phyloP scores from a whole-genome alignment of 1,284 basidiomycete genomes.

The Phellinidium pouzarii region DNA sequence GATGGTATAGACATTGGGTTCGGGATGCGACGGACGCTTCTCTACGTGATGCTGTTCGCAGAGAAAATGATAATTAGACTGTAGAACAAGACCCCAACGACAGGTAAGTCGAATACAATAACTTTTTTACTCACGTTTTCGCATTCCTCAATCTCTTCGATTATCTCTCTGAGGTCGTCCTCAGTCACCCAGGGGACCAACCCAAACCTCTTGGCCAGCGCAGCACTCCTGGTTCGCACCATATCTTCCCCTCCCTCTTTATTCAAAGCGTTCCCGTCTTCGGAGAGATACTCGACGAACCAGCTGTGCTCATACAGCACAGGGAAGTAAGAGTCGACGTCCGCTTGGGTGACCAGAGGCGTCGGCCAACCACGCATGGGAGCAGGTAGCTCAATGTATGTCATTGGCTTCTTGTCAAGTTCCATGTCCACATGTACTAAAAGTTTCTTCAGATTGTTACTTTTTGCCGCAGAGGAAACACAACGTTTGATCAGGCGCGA shows the following conservation, averaged over 20 bases:
- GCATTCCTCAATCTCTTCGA: slow-evolving; percentile 19
- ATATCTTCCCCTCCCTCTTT: background rate
- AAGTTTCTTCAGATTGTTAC: no score
- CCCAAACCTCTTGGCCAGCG: background rate
- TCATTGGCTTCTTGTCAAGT: no score
- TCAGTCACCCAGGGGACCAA: background rate
- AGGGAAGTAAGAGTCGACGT: slow-evolving; percentile 28
- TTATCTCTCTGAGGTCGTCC: background rate
- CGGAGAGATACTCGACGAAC: slow-evolving; percentile 22
- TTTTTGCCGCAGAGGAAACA: no score
- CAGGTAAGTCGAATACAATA: background rate
- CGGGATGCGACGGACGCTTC: slow-evolving; percentile 18
- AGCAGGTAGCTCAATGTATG: background rate
- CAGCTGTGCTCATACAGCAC: slow-evolving; percentile 31
- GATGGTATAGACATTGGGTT: slow-evolving; percentile 15
- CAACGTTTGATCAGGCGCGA: no score
- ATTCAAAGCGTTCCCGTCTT: background rate
- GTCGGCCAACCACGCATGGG: background rate
- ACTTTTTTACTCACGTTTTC: slow-evolving; percentile 13
- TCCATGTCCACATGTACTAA: no score
- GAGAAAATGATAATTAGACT: slow-evolving; percentile 5
- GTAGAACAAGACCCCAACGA: background rate
- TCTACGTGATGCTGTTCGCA: slow-evolving; percentile 9
- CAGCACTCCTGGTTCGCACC: background rate
- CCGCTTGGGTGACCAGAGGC: slow-evolving; percentile 28